These are phyloP conservation scores for Silene uniflora DNA, from an alignment of 148 eudicot genomes.

Conservation along the genomic window DNA sequence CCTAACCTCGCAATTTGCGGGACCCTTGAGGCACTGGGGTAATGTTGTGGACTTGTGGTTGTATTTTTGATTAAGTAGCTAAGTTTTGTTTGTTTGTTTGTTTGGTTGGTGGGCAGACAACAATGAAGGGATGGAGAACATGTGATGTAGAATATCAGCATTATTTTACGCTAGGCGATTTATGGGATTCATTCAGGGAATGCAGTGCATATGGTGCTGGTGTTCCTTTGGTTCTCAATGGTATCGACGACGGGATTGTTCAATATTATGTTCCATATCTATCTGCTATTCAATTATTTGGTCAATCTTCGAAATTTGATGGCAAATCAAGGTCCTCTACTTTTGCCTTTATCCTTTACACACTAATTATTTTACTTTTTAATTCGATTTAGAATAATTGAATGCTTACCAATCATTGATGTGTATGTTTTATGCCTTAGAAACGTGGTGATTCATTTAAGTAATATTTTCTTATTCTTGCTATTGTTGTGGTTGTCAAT, in stretches of 20 bases:
- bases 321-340: constrained; percentile 27
- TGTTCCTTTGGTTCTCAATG: constrained; percentile 33
- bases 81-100: not conserved
- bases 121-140: constrained; percentile 32
- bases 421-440: not conserved
- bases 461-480: not conserved
- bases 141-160: constrained; percentile 32
- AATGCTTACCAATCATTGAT: not conserved
- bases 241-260: constrained; percentile 26
- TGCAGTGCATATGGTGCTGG: constrained; percentile 44
- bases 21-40: not conserved
- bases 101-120: constrained; percentile 26
- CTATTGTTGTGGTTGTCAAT: constrained; percentile 5
- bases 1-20: too few relatives aligned
- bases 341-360: not conserved
- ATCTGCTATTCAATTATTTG: constrained; percentile 31
- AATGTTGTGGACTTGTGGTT: not conserved
- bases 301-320: constrained; percentile 18
- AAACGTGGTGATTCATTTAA: constrained; percentile 2
- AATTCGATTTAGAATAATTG: not conserved
- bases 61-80: not conserved
- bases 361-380: not conserved
- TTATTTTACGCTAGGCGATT: constrained; percentile 32
- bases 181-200: constrained; percentile 38
- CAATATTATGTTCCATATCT: constrained; percentile 39